Percentiles rank a stretch among this genome's conserved stretches.
Evolutionary conservation across 805 yeast genomes (phyloP).

Genomic region (Candida lessepsii): DNA sequence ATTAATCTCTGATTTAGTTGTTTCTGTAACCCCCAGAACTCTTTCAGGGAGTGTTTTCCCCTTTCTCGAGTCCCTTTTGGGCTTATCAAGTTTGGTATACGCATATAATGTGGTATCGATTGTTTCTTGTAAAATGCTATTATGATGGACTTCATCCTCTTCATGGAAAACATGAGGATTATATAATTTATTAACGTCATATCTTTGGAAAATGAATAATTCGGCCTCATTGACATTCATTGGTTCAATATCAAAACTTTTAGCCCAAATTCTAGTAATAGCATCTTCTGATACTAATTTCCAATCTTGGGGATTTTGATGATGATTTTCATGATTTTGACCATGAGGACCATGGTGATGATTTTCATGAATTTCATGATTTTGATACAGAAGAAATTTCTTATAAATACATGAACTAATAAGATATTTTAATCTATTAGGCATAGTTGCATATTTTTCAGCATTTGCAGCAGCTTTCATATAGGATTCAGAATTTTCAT

Average conservation of each 20-base stretch:
- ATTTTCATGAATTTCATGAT: neutral
- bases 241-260: constrained; percentile 52
- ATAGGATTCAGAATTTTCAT: constrained; percentile 27
- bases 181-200: constrained; percentile 32
- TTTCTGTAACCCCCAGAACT: constrained; percentile 7
- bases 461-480: constrained; percentile 24
- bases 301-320: constrained; percentile 48
- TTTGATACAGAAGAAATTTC: constrained; percentile 36
- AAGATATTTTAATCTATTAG: constrained; percentile 51
- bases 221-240: constrained; percentile 54
- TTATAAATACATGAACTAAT: constrained; percentile 60
- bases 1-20: constrained; percentile 11
- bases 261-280: constrained; percentile 51
- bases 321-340: neutral
- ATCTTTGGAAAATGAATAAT: constrained; percentile 34
- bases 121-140: constrained; percentile 29
- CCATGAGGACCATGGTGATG: constrained; percentile 1
- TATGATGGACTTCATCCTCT: constrained; percentile 23
- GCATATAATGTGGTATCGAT: constrained; percentile 33
- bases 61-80: constrained; percentile 1
- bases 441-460: constrained; percentile 43
- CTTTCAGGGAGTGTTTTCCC: too few relatives aligned
- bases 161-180: constrained; percentile 28
- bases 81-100: constrained; percentile 17
- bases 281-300: constrained; percentile 60